Percentiles rank a stretch among this genome's conserved stretches.
Evolutionary conservation across 768 basidiomycete species (phyloP).

Genomic region (Leccinum disarticulatum): DNA sequence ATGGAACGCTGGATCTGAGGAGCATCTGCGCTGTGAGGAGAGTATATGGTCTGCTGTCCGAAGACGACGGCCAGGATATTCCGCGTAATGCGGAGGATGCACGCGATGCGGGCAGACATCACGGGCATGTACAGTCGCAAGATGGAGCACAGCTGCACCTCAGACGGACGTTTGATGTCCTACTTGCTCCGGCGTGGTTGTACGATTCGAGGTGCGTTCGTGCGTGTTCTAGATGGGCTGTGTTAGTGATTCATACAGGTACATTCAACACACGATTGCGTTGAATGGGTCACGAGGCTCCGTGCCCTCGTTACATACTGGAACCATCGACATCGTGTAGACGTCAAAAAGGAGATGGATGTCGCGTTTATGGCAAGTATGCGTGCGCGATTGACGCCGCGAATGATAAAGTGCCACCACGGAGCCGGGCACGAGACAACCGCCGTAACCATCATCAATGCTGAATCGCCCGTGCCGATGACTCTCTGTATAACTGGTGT

Average conservation of each 20-base stretch:
- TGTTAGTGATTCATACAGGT: conserved; percentile 42
- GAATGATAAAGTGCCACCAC: conserved; percentile 30
- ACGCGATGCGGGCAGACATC: conserved; percentile 66
- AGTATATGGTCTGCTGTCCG: conserved; percentile 38
- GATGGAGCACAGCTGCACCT: conserved; percentile 52
- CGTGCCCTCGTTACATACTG: conserved; percentile 74
- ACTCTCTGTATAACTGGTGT: conserved; percentile 83
- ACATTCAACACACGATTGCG: conserved; percentile 59
- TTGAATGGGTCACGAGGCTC: conserved; percentile 80
- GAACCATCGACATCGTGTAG: conserved; percentile 70
- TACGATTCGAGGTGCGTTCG: conserved; percentile 73
- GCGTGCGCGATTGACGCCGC: conserved; percentile 61
- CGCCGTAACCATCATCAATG: conserved; percentile 51
- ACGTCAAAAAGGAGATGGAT: conserved; percentile 81
- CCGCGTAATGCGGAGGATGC: conserved; percentile 44
- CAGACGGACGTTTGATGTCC: conserved; percentile 75
- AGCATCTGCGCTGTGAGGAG: conserved; percentile 64
- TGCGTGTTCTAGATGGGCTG: not conserved
- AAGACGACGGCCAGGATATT: conserved; percentile 28
- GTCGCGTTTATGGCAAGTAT: conserved; percentile 53
- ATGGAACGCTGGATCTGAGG: conserved; percentile 71
- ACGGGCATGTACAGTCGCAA: conserved; percentile 40
- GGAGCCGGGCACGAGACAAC: conserved; percentile 39
- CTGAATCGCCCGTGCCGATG: conserved; percentile 57
- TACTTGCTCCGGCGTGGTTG: conserved; percentile 65